These are phyloP conservation scores for Skeletonema tropicum DNA, from an alignment of 108 stramenopile genomes.

Conservation along the genomic window DNA sequence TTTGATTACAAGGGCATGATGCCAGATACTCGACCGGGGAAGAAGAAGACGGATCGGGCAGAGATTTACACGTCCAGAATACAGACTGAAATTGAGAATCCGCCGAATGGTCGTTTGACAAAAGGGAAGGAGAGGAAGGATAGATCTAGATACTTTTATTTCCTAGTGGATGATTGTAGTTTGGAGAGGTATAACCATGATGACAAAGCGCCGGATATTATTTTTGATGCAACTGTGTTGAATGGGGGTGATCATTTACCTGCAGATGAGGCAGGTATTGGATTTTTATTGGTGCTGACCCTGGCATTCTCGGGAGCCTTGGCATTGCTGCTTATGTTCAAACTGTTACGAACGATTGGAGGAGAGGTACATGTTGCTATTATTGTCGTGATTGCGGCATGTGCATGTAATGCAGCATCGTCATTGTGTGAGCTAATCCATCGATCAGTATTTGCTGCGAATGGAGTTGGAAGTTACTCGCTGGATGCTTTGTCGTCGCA, in stretches of 20 bases:
- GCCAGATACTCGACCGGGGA: constrained; percentile 32
- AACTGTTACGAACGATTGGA: constrained; percentile 45
- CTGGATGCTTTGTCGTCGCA: constrained; percentile 75
- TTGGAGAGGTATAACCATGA: constrained; percentile 73
- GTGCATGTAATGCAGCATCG: constrained; percentile 56
- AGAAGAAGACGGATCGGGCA: constrained; percentile 15
- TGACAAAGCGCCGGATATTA: constrained; percentile 55
- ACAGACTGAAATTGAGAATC: constrained; percentile 16
- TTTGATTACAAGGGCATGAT: constrained; percentile 52
- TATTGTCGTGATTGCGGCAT: constrained; percentile 70
- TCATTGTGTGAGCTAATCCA: constrained; percentile 76
- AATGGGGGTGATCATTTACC: constrained; percentile 65
- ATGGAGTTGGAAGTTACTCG: constrained; percentile 77
- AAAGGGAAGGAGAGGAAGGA: constrained; percentile 40
- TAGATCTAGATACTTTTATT: constrained; percentile 71
- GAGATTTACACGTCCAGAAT: constrained; percentile 30
- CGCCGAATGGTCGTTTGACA: constrained; percentile 7
- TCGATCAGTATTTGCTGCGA: constrained; percentile 54
- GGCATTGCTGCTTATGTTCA: constrained; percentile 42
- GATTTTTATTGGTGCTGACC: constrained; percentile 56
- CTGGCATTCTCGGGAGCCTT: constrained; percentile 52
- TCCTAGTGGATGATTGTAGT: constrained; percentile 77
- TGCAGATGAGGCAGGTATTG: constrained; percentile 75
- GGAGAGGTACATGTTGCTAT: constrained; percentile 75
- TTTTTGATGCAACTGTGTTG: constrained; percentile 52